Evolutionary conservation across 768 basidiomycete species (phyloP).

Genomic region (Sporobolomyces pararoseus): DNA sequence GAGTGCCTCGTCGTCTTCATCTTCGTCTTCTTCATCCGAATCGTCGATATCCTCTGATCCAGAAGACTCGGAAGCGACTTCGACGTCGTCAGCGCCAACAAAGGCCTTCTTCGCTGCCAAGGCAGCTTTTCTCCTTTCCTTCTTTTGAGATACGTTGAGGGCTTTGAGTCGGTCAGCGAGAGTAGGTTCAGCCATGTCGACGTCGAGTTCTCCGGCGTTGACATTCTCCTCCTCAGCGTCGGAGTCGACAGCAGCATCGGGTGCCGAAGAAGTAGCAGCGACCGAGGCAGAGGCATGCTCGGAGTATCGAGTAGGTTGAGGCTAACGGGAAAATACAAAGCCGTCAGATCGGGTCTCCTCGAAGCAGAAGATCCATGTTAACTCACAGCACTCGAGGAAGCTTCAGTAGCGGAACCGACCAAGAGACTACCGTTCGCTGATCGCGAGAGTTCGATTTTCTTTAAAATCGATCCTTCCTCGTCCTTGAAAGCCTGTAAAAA

Average conservation of each 20-base stretch:
- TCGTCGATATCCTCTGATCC: constrained; percentile 20
- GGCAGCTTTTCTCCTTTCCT: constrained; percentile 29
- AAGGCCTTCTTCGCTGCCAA: background rate
- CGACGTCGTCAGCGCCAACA: constrained; percentile 46
- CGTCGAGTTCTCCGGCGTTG: constrained; percentile 67
- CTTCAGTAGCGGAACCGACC: constrained; percentile 7
- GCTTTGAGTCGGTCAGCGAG: constrained; percentile 85
- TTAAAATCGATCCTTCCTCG: constrained; percentile 22
- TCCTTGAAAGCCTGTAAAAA: constrained; percentile 22
- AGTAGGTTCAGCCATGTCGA: constrained; percentile 82
- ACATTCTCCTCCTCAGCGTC: constrained; percentile 54
- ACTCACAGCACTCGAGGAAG: constrained; percentile 25
- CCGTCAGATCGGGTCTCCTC: background rate
- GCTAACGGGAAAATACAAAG: constrained; percentile 1
- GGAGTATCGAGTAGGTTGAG: constrained; percentile 35
- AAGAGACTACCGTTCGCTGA: constrained; percentile 14
- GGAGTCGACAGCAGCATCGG: constrained; percentile 53
- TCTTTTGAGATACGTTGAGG: constrained; percentile 55
- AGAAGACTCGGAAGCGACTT: constrained; percentile 44
- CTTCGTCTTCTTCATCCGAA: constrained; percentile 40
- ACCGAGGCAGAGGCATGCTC: constrained; percentile 23
- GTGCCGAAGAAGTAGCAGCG: constrained; percentile 57
- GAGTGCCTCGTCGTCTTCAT: constrained; percentile 17
- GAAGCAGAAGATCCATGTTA: background rate
- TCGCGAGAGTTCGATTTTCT: constrained; percentile 34